Conservation (phyloP, 208 protist genomes). For the Sergeia podlipaevii region DNA sequence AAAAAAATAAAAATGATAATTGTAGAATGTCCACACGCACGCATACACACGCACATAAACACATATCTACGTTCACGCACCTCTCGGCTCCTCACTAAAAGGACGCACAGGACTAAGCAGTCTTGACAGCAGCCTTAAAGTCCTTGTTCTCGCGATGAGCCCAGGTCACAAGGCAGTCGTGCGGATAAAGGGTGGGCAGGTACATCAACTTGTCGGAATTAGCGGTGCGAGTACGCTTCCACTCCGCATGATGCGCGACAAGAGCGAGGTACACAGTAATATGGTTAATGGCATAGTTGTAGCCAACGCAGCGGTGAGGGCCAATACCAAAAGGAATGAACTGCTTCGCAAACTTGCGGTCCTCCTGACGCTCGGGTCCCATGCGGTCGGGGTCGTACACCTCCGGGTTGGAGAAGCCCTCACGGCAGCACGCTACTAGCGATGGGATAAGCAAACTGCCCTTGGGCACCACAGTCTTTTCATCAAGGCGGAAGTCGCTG, state of each 20-base stretch:
- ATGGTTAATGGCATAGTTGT: constrained; percentile 94
- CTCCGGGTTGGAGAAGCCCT: constrained; percentile 89
- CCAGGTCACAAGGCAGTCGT: constrained; percentile 81
- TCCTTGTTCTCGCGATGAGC: constrained; percentile 38
- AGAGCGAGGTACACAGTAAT: constrained; percentile 86
- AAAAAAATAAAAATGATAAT: too few relatives aligned
- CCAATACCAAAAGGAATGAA: constrained; percentile 92
- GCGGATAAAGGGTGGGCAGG: constrained; percentile 90
- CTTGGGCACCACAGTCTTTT: constrained; percentile 82
- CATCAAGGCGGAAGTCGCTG: constrained; percentile 73
- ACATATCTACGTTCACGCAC: too few relatives aligned
- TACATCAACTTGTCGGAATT: constrained; percentile 91
- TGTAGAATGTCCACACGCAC: too few relatives aligned
- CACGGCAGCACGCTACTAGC: constrained; percentile 82
- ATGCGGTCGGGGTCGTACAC: constrained; percentile 94
- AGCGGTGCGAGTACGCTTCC: constrained; percentile 74
- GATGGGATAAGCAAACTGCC: constrained; percentile 91
- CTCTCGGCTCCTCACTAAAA: too few relatives aligned
- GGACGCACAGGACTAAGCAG: too few relatives aligned
- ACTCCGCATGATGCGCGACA: constrained; percentile 61
- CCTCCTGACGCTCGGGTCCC: constrained; percentile 84
- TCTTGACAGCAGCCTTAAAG: too few relatives aligned
- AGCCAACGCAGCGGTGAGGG: constrained; percentile 91
- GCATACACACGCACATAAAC: too few relatives aligned
- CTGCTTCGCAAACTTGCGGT: constrained; percentile 85